These are phyloP conservation scores for Isoetes taiwanensis DNA, from an alignment of 75 land plant species.

Conservation along the genomic window DNA sequence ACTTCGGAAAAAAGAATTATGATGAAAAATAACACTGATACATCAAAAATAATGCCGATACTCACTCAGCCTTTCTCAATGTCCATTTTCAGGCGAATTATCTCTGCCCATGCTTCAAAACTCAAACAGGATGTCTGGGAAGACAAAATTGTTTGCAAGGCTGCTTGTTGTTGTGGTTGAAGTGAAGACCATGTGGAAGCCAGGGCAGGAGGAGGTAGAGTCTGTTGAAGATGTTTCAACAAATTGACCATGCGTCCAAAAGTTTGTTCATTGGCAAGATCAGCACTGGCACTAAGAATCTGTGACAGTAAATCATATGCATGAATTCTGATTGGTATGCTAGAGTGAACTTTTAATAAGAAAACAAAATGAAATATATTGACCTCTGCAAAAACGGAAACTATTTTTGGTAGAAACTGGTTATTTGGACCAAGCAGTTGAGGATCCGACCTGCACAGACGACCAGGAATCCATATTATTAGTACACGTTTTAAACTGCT, in stretches of 20 bases:
- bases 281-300: constrained; percentile 70
- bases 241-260: constrained; percentile 65
- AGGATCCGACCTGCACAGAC: constrained; percentile 45
- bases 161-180: constrained; percentile 87
- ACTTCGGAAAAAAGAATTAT: no score
- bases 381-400: constrained; percentile 84
- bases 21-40: no score
- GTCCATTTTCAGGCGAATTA: no score
- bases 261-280: constrained; percentile 77
- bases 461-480: background rate
- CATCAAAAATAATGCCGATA: no score
- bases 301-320: constrained; percentile 6
- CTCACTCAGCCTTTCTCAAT: no score
- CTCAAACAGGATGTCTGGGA: constrained; percentile 8
- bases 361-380: background rate
- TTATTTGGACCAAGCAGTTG: constrained; percentile 71
- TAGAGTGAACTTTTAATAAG: background rate
- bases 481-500: background rate
- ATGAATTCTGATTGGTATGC: no score
- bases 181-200: constrained; percentile 85
- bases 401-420: constrained; percentile 66
- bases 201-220: constrained; percentile 66
- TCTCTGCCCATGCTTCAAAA: no score
- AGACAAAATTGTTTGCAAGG: constrained; percentile 71
- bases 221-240: constrained; percentile 76